A percentile compares a stretch with the other conserved stretches of the same genome.
Evolutionary conservation across 768 basidiomycete species (phyloP).

Genomic region (Chalciporus sphaerocephalus): DNA sequence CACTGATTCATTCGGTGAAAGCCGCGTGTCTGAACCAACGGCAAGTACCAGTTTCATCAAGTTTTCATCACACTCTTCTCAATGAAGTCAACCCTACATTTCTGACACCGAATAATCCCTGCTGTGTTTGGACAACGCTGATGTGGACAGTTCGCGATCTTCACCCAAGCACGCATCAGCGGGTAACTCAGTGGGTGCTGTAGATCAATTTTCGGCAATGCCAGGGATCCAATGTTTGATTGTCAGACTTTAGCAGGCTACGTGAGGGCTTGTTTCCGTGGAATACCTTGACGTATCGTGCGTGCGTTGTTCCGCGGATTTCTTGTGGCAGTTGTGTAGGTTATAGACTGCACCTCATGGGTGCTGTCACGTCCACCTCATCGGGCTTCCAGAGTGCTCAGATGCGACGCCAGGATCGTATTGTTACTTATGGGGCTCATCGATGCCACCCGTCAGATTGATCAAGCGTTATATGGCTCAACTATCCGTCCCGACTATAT

Average conservation of each 20-base stretch:
- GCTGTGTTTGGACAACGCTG: conserved; percentile 1
- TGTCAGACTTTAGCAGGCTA: conserved; percentile 5
- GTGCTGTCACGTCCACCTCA: conserved; percentile 18
- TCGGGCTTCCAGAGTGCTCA: conserved; percentile 20
- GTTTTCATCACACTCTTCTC: not conserved
- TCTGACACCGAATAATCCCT: not conserved
- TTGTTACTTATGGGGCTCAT: conserved; percentile 20
- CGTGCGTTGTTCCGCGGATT: conserved; percentile 22
- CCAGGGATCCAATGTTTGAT: not conserved
- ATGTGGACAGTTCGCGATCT: conserved; percentile 6
- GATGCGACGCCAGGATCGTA: conserved; percentile 9
- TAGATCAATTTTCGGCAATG: conserved; percentile 8
- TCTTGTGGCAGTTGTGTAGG: conserved; percentile 12
- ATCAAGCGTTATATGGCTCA: conserved; percentile 12
- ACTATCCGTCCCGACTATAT: conserved; percentile 8
- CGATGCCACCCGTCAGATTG: conserved; percentile 7
- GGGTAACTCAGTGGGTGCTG: not conserved
- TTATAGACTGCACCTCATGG: conserved; percentile 10
- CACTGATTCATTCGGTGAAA: conserved; percentile 6
- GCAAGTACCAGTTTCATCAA: no score
- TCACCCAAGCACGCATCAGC: not conserved
- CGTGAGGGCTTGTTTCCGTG: conserved; percentile 18
- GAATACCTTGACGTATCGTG: conserved; percentile 6
- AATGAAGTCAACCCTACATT: not conserved
- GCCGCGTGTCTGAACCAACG: not conserved